phyloP scores from a whole-genome alignment of 108 stramenopile species.

The Epipyxis sp. region DNA sequence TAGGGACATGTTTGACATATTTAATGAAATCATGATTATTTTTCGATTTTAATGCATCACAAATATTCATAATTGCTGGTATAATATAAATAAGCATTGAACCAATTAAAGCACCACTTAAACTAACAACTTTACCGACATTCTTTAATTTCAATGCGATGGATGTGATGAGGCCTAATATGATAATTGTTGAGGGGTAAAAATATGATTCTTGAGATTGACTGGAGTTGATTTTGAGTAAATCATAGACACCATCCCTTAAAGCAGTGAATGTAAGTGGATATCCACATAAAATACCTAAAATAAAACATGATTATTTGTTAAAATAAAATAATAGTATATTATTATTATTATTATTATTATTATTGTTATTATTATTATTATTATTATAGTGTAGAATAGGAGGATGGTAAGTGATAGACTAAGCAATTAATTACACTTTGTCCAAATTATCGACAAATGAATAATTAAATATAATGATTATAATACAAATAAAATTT shows the following conservation, averaged over 20 bases:
- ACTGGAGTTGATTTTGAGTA: background rate
- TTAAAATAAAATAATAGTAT: too few species aligned
- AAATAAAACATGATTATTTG: too few species aligned
- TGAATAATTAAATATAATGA: too few species aligned
- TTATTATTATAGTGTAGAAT: too few species aligned
- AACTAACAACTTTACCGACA: constrained; percentile 80
- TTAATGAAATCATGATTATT: too few species aligned
- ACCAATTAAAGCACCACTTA: constrained; percentile 73
- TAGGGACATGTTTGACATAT: too few species aligned
- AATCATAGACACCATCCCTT: background rate
- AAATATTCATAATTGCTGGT: background rate
- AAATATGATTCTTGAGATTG: background rate
- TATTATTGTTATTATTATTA: too few species aligned
- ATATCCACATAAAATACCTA: constrained; percentile 41
- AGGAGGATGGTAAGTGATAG: too few species aligned
- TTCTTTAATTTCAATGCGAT: constrained; percentile 67
- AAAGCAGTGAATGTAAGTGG: constrained; percentile 70
- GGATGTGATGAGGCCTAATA: constrained; percentile 58
- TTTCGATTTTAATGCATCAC: background rate
- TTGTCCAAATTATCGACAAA: too few species aligned
- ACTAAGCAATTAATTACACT: too few species aligned
- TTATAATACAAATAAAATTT: too few species aligned
- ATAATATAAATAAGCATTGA: constrained; percentile 73
- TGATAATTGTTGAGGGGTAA: constrained; percentile 37
- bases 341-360: too few species aligned